Evolutionary conservation across 2,329 filamentous ascomycete species (phyloP), one percentile per base, ranked within the genome.

Genomic region (Elsinoe fawcettii): DNA sequence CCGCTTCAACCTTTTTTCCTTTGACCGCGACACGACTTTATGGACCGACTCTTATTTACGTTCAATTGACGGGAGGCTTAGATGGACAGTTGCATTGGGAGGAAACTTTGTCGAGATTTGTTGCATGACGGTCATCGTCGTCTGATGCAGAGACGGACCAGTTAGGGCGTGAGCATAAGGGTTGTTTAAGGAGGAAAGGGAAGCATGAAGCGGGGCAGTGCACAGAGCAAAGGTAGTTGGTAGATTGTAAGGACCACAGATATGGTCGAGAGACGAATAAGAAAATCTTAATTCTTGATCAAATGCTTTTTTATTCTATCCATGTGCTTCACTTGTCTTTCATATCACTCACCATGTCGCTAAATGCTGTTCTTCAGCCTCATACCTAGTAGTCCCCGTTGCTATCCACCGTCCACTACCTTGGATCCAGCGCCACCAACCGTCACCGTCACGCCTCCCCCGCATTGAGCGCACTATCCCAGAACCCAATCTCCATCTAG

Each of bases 401-500:
- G 34, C 34, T 37, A 12, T n/a, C 34, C 41, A 46, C 22, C 46
- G 25, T 32, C 46, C 27, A 25, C 41, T 34, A 43, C 16, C 37
- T 34, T 2, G n/a, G 3, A n/a, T 34, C 55, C 44, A 51, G n/a
- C 43, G 34, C 55, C 39, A 44, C 14, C 22, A 30, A 47, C 55
- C 60, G 61, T 57, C 58, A 61, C 47, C 62, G 65, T 18, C 41
- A 46, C 41, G 47, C 47, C 37, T 55, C 23, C 9, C 41, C 54
- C 12, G 54, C 54, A 12, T 67, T 68, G 44, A 78, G 63, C 1
- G 80, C 82, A 83, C 88, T 88, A 57, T 86, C 80, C 86, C 86
- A 90, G 67, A 90, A 90, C 1, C 79, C 82, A 61, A 81, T 83
- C 70, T 90, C 86, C 79, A 89, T 82, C 80, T 88, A 69, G 20